Evolutionary conservation across 345 rosid genomes (phyloP).

Genomic region (Bruguiera parviflora): DNA sequence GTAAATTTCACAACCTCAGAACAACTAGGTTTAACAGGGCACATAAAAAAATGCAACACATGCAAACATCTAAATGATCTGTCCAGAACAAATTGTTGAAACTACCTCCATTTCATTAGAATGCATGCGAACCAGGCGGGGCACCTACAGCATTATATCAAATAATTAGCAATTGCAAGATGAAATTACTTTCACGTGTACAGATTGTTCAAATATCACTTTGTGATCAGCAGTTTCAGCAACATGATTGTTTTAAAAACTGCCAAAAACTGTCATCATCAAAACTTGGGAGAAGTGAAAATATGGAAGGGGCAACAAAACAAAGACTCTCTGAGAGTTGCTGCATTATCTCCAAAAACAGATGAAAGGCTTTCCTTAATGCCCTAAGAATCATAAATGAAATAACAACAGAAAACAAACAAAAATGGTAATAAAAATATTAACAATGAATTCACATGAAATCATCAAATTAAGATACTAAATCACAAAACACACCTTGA

Average conservation of each 20-base stretch:
- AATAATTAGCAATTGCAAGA: not conserved
- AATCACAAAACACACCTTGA: constrained; percentile 56
- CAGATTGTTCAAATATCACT: not conserved
- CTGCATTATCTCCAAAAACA: too few relatives aligned
- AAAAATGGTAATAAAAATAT: not conserved
- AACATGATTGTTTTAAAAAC: too few relatives aligned
- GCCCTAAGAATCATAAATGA: not conserved
- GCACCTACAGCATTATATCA: constrained; percentile 53
- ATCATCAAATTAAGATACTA: not conserved
- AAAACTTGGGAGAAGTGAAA: too few relatives aligned
- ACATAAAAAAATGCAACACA: not conserved
- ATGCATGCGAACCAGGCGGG: constrained; percentile 95
- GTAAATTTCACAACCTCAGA: not conserved
- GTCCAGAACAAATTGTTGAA: constrained; percentile 1
- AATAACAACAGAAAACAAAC: not conserved
- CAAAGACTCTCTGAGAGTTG: too few relatives aligned
- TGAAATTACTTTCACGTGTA: not conserved
- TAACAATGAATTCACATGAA: not conserved
- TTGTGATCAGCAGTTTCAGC: too few relatives aligned
- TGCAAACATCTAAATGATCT: not conserved
- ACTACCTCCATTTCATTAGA: constrained; percentile 96
- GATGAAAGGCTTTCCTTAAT: not conserved
- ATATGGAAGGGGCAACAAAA: too few relatives aligned
- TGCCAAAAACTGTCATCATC: too few relatives aligned
- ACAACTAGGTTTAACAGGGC: not conserved